Evolutionary conservation across 1,284 basidiomycete genomes (phyloP).

Genomic region (Tilletia horrida): DNA sequence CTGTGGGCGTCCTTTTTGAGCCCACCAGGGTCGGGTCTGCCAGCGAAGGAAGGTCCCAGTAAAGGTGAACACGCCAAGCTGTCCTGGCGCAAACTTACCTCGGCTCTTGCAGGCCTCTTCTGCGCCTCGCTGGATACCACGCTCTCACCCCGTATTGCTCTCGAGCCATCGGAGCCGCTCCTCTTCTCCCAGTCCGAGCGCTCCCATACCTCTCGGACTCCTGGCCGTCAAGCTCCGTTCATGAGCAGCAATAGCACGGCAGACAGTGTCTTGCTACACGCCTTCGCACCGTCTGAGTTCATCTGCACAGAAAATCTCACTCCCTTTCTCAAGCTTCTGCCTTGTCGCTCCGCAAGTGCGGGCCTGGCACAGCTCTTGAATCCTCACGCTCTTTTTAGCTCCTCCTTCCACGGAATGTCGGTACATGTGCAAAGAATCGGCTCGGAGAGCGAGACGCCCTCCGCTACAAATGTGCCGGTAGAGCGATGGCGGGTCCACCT

Average conservation of each 20-base stretch:
- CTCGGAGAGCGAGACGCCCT: not conserved
- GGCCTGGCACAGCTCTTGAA: constrained; percentile 83
- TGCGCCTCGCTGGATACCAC: constrained; percentile 76
- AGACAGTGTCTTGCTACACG: constrained; percentile 64
- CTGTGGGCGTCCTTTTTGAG: constrained; percentile 67
- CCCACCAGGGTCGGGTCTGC: constrained; percentile 35
- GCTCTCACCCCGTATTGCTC: constrained; percentile 15
- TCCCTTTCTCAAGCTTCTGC: constrained; percentile 87
- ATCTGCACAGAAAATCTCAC: constrained; percentile 97
- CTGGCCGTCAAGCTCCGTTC: not conserved
- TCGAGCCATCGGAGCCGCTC: constrained; percentile 29
- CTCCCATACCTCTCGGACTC: not conserved
- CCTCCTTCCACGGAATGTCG: constrained; percentile 81
- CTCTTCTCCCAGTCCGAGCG: constrained; percentile 11
- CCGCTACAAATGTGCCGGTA: constrained; percentile 25
- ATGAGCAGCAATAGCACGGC: not conserved
- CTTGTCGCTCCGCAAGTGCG: constrained; percentile 77
- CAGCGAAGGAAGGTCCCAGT: not conserved
- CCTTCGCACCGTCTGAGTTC: constrained; percentile 72
- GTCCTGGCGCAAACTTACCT: constrained; percentile 75
- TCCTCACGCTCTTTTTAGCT: constrained; percentile 78
- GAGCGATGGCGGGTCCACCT: constrained; percentile 67
- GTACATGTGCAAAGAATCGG: constrained; percentile 59
- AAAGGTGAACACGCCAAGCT: not conserved
- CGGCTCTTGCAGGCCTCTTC: constrained; percentile 85